These are phyloP conservation scores for Mortierella sp. DNA, from an alignment of 371 early-diverging fungal genomes.

Conservation along the genomic window DNA sequence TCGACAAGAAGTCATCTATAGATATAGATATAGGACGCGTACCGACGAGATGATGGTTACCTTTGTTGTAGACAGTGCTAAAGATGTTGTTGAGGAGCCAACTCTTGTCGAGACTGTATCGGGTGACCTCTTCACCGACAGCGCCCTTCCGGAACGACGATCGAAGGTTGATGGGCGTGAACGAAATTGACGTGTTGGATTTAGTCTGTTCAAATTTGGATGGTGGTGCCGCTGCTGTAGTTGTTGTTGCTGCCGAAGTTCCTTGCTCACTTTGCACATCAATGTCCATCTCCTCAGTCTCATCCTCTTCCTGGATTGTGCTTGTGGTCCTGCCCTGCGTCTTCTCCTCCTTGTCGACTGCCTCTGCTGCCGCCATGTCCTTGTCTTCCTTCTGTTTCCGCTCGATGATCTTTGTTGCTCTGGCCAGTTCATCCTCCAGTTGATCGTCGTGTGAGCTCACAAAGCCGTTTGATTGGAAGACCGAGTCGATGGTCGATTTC, in stretches of 20 bases:
- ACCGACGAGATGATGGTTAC: conserved; percentile 5
- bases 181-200: conserved; percentile 33
- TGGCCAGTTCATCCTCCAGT: conserved; percentile 50
- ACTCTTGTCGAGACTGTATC: conserved; percentile 92
- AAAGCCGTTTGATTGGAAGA: conserved; percentile 76
- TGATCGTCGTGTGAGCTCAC: conserved; percentile 64
- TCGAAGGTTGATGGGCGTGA: conserved; percentile 81
- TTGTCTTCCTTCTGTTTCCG: conserved; percentile 32
- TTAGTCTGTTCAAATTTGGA: conserved; percentile 6
- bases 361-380: background rate
- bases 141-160: conserved; percentile 86
- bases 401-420: conserved; percentile 40
- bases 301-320: conserved; percentile 51
- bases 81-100: conserved; percentile 77
- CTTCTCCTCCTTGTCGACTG: background rate
- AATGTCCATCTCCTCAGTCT: conserved; percentile 51
- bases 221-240: conserved; percentile 4
- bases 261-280: background rate
- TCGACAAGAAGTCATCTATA: background rate
- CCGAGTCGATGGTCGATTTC: conserved; percentile 61
- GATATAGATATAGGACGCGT: background rate
- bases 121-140: conserved; percentile 77
- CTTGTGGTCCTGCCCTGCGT: conserved; percentile 19
- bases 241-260: background rate
- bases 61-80: conserved; percentile 30